Percentiles rank a stretch among this genome's conserved stretches.
Evolutionary conservation across 768 basidiomycete species (phyloP).

Genomic region (Neoboletus magnificus): DNA sequence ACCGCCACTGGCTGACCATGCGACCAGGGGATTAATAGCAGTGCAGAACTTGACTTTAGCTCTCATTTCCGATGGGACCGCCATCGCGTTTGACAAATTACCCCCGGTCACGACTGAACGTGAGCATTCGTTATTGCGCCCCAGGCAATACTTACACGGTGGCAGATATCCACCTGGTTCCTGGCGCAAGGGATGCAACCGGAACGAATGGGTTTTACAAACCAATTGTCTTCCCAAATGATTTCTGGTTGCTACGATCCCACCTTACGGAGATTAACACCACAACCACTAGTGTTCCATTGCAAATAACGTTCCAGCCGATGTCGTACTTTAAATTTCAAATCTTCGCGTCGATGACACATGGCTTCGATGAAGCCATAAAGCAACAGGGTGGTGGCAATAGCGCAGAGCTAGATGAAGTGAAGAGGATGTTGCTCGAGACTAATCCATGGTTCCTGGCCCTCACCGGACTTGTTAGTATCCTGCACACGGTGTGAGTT

Average conservation of each 20-base stretch:
- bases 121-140: slow-evolving; percentile 35
- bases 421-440: slow-evolving; percentile 91
- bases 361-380: slow-evolving; percentile 84
- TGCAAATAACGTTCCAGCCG: slow-evolving; percentile 81
- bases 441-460: slow-evolving; percentile 87
- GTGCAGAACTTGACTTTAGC: slow-evolving; percentile 82
- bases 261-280: slow-evolving; percentile 82
- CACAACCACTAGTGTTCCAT: slow-evolving; percentile 74
- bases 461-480: slow-evolving; percentile 78
- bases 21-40: slow-evolving; percentile 3
- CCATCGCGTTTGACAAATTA: slow-evolving; percentile 51
- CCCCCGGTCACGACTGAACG: slow-evolving; percentile 61
- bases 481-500: slow-evolving; percentile 83
- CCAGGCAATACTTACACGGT: slow-evolving; percentile 10
- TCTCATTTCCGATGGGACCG: slow-evolving; percentile 67
- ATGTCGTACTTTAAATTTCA: slow-evolving; percentile 88
- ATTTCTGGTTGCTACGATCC: slow-evolving; percentile 88
- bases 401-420: slow-evolving; percentile 82
- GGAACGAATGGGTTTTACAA: slow-evolving; percentile 72
- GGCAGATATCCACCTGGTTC: slow-evolving; percentile 62
- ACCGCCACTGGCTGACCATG: background rate
- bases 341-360: slow-evolving; percentile 78
- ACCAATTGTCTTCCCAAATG: slow-evolving; percentile 89
- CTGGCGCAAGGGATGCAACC: slow-evolving; percentile 56
- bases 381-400: slow-evolving; percentile 63